phyloP scores from a whole-genome alignment of 257 asterid genomes.

The Solanum tarapatanum region DNA sequence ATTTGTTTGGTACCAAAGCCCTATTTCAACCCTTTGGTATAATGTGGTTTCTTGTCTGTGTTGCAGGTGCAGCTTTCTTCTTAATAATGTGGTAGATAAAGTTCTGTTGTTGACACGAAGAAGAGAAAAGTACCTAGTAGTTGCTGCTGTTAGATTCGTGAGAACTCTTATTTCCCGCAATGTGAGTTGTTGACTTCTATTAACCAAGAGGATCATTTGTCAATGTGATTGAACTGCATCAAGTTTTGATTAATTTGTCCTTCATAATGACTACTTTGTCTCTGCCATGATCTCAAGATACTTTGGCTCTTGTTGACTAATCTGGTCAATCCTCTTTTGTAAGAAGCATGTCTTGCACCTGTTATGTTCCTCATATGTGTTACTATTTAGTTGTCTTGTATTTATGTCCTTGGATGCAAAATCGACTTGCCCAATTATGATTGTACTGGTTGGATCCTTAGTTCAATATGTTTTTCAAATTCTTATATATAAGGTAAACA shows the following conservation, averaged over 20 bases:
- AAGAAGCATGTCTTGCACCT: not conserved
- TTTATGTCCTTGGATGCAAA: not conserved
- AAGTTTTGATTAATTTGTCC: not conserved
- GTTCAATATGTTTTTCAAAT: not conserved
- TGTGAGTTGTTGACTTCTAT: constrained; percentile 43
- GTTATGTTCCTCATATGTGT: not conserved
- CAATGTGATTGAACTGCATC: not conserved
- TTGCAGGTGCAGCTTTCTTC: constrained; percentile 82
- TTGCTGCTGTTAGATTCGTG: constrained; percentile 86
- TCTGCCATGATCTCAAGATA: not conserved
- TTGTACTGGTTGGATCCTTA: not conserved
- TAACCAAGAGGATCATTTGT: not conserved
- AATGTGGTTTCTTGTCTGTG: not conserved
- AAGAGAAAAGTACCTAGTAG: constrained; percentile 81
- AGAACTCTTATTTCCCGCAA: constrained; percentile 76
- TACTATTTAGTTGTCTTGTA: not conserved
- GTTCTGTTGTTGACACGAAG: constrained; percentile 73
- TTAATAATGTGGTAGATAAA: constrained; percentile 73
- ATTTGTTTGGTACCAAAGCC: not conserved
- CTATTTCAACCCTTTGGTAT: not conserved
- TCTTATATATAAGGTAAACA: not conserved
- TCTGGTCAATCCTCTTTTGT: not conserved
- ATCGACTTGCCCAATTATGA: not conserved
- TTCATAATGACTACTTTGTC: not conserved
- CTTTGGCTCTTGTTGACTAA: not conserved